Conservation (phyloP, 2,329 filamentous ascomycete species). For the Bipolaris victoriae region DNA sequence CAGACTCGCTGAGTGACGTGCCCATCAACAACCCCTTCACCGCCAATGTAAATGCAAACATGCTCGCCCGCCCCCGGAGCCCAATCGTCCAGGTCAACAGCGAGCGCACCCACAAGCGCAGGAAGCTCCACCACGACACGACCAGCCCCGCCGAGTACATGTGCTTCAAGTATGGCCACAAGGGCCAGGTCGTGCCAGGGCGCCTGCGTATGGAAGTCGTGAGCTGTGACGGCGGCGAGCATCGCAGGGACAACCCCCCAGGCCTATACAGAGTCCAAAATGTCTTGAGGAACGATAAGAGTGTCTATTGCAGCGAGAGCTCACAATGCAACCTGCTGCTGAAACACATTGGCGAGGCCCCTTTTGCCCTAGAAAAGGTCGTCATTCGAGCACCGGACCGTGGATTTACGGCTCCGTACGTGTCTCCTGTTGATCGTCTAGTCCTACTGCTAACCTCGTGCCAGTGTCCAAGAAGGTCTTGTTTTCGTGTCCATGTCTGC, state of each 20-base stretch:
- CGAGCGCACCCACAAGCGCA: constrained; percentile 39
- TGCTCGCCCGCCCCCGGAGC: constrained; percentile 30
- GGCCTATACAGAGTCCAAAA: constrained; percentile 66
- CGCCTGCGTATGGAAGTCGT: constrained; percentile 83
- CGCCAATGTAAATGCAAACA: constrained; percentile 5
- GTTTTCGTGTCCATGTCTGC: constrained; percentile 88
- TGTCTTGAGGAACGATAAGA: constrained; percentile 79
- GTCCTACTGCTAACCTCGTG: constrained; percentile 40
- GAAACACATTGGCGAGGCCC: constrained; percentile 77
- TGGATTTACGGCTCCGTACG: constrained; percentile 87
- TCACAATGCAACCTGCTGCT: constrained; percentile 86
- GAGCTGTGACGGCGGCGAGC: constrained; percentile 83
- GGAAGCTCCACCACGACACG: constrained; percentile 51
- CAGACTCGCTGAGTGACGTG: constrained; percentile 33
- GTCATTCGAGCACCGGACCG: constrained; percentile 83
- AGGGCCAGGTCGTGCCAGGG: constrained; percentile 85
- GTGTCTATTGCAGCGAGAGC: constrained; percentile 90
- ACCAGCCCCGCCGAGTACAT: constrained; percentile 30
- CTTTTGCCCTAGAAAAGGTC: constrained; percentile 83
- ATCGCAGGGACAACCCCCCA: constrained; percentile 63
- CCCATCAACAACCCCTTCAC: constrained; percentile 25
- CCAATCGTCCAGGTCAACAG: constrained; percentile 29
- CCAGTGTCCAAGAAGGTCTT: constrained; percentile 86
- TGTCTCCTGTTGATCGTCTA: constrained; percentile 32
- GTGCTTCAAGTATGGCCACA: constrained; percentile 78